Evolutionary conservation across 768 basidiomycete genomes (phyloP).

Genomic region (Lactarius sp.): DNA sequence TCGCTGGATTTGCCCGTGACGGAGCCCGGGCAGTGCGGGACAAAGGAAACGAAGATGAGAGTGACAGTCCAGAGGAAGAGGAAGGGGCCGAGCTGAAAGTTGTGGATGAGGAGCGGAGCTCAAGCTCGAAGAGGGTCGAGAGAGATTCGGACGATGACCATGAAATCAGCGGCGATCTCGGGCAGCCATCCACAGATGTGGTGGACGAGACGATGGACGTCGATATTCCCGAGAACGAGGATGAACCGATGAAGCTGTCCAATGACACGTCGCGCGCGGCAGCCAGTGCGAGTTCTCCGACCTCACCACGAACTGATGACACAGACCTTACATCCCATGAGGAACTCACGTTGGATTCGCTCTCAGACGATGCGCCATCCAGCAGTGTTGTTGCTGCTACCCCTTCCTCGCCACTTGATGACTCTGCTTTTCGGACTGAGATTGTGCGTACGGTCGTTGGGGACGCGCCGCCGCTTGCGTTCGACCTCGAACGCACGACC

Average conservation of each 20-base stretch:
- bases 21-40: slow-evolving; percentile 36
- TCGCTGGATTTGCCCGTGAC: slow-evolving; percentile 51
- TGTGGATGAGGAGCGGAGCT: slow-evolving; percentile 19
- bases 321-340: slow-evolving; percentile 4
- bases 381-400: background rate
- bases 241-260: slow-evolving; percentile 4
- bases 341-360: background rate
- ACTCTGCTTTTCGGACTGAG: slow-evolving; percentile 5
- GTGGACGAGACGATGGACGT: slow-evolving; percentile 24
- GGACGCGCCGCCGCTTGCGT: slow-evolving; percentile 1
- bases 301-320: background rate
- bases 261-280: slow-evolving; percentile 1
- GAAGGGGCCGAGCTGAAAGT: slow-evolving; percentile 25
- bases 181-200: slow-evolving; percentile 11
- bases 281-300: background rate
- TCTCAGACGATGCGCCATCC: background rate
- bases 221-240: slow-evolving; percentile 21
- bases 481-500: slow-evolving; percentile 11
- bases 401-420: background rate
- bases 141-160: background rate
- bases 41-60: slow-evolving; percentile 22
- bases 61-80: slow-evolving; percentile 26
- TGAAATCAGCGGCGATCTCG: background rate
- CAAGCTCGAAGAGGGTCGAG: slow-evolving; percentile 1
- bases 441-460: slow-evolving; percentile 20